Base-by-base conservation (phyloP, 2,329 filamentous ascomycete species). In the Penicillium brevicompactum region DNA sequence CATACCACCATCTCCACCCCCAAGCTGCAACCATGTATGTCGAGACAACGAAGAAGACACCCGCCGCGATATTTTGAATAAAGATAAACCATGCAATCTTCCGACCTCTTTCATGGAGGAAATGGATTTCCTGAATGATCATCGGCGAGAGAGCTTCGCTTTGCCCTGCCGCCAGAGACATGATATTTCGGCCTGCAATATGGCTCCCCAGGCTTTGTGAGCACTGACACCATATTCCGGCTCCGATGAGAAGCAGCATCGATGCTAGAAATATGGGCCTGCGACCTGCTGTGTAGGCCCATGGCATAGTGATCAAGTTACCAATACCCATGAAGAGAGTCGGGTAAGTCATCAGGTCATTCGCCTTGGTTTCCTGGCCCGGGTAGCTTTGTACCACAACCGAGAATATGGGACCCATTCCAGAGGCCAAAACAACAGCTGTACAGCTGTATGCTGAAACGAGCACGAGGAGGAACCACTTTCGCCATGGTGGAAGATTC, bases 391-490 rank as follows among this genome's bases (percentile, higher is more conserved):
- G 52, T 21, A 31, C 21, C 4, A 62, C 37, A 1, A 42, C 42
- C 4, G 57, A 43, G 6, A 76, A 63, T 14, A 77, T 68, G 1
- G 73, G 69, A 16, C 75, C 74, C 44, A 77, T 74, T 1, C 74
- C 74, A 8, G 71, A 72, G 0, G 76, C 70, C 6, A 62, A 43
- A 6, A 56, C 55, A 18, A 53, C 48, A 8, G 48, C 51, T 5
- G 51, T 58, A 11, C 58, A 59, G 42, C 56, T 62, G 38, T 50
- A 57, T 44, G 51, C 55, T 1, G 57, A 55, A 2, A 59, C 54
- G 2, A 53, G 41, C n/a, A 52, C 31, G 1, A 57, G 31, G 8
- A 59, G 24, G 4, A 52, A 18, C 55, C 55, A 60, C 51, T 60
- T 60, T 5, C 49, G 52, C 46, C 46, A 51, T 16, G 42, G 10